Evolutionary conservation across 257 asterid genomes (phyloP), one percentile per base, ranked within the genome.

Genomic region (Rauvolfia tetraphylla): DNA sequence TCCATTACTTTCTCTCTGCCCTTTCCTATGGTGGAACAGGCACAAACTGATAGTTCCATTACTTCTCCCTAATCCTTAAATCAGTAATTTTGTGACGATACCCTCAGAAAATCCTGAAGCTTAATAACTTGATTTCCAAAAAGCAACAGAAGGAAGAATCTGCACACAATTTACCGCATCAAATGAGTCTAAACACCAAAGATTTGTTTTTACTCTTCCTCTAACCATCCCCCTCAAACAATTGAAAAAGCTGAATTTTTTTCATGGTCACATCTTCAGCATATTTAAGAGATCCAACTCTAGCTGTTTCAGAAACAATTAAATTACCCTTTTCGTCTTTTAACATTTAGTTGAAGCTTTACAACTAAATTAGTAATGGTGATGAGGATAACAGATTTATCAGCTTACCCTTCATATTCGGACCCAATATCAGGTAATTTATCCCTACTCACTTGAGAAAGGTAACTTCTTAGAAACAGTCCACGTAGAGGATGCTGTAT

Each of bases 401-500:
- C 76, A 63, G 54, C 92, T 87, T 85, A 93, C 99, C 99, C 99
- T 89, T 93, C 99, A 75, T 90, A 91, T 79, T 95, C 99, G 1
- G 99, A 95, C 54, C 98, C 99, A 81, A 93, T 86, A 76, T 95
- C 99, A 34, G 99, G 99, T 78, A 95, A 86, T 77, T 93, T 95
- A 83, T 95, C 99, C 83, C 84, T 90, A 79, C 99, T 95, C 81
- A 95, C 98, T 95, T 95, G 99, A 77, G 99, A 89, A 73, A 95
- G 96, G 79, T 95, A 95, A 85, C 99, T 95, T 87, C 99, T 89
- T 33, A 95, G 83, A 78, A 95, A 95, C 61, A 95, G 97, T 41
- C 99, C 99, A 75, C 99, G 99, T 29, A 95, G 80, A 61, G 99
- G 99, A 85, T 95, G 96, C 74, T 95, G 98, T 71, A 95, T 85